Evolutionary conservation across 140 eudicot genomes (phyloP), one percentile per base, ranked within the genome.

Genomic region (Oenanthe javanica): DNA sequence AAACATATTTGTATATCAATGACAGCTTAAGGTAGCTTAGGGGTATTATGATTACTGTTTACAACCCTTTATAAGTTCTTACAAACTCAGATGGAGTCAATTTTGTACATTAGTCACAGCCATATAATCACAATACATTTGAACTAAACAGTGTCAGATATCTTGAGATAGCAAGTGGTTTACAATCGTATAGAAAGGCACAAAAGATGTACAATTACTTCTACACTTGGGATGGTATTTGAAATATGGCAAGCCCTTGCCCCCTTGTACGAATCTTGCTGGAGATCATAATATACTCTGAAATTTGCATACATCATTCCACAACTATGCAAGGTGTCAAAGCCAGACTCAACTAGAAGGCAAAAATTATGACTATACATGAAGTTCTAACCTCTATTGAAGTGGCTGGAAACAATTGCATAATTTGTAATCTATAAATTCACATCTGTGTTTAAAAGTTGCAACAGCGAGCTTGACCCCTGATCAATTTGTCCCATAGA

Each of bases 391-490:
- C 63, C 63, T 55, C 2, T 61, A 7, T 9, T 63, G 27, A 7
- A 63, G 15, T 63, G 38, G 71, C 71, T 6, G 12, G 27, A 63
- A 63, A 63, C 12, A 21, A n/a, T 23, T n/a, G 7, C 15, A 63
- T 7, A 40, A 63, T n/a, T 21, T 12, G 19, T 55, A 55, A 55
- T 55, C 63, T 55, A 23, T 55, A 55, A 52, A 18, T 16, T 55
- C 9, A 9, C 63, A 18, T 55, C 63, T 55, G 9, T 18, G 18
- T 16, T 88, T 79, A 87, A 87, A 89, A 77, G 81, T 94, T 92
- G 85, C 98, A 94, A 86, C 98, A 94, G 46, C 77, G 89, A 49
- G 97, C 87, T 21, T 86, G 90, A n/a, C 97, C 96, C 84, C 89
- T 86, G 6, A 85, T 85, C 81, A 94, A 79, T 79, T 94, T 90